phyloP scores from a whole-genome alignment of 2,329 filamentous ascomycete genomes.

The Calonectria hongkongensis region DNA sequence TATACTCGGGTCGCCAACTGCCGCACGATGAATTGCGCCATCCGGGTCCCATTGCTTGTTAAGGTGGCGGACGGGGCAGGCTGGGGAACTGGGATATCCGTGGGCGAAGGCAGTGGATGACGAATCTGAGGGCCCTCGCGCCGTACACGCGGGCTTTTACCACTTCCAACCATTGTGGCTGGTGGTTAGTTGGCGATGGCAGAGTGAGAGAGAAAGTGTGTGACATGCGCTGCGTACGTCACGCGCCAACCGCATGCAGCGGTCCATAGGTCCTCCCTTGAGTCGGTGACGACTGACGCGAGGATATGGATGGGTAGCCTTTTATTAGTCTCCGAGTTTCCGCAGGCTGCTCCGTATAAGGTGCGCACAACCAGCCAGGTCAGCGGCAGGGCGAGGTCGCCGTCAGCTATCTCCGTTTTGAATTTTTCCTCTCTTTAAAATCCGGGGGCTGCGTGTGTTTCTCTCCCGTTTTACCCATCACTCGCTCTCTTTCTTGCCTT shows the following conservation, averaged over 20 bases:
- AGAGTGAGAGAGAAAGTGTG: slow-evolving; percentile 14
- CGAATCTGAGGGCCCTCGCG: not conserved
- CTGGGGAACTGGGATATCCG: not conserved
- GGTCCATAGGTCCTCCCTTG: not conserved
- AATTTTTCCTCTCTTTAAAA: slow-evolving; percentile 4
- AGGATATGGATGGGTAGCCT: slow-evolving; percentile 16
- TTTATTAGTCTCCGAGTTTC: slow-evolving; percentile 25
- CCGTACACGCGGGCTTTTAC: slow-evolving; percentile 13
- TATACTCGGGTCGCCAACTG: slow-evolving; percentile 12
- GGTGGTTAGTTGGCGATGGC: slow-evolving; percentile 19
- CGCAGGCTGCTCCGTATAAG: slow-evolving; percentile 29
- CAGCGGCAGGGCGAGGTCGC: slow-evolving; percentile 20
- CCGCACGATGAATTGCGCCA: slow-evolving; percentile 30
- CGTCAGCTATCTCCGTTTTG: slow-evolving; percentile 24
- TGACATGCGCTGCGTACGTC: slow-evolving; percentile 37
- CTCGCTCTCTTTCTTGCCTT: not conserved
- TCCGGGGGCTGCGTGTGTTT: not conserved
- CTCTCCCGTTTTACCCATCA: not conserved
- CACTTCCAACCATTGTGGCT: slow-evolving; percentile 19
- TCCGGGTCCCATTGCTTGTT: not conserved
- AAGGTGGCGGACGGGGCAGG: not conserved
- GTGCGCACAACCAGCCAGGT: slow-evolving; percentile 34
- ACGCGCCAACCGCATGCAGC: slow-evolving; percentile 32
- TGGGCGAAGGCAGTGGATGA: slow-evolving; percentile 6
- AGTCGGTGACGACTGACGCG: slow-evolving; percentile 4